Evolutionary conservation across 2,329 filamentous ascomycete species (phyloP).

Genomic region (Pseudogymnoascus sp.): DNA sequence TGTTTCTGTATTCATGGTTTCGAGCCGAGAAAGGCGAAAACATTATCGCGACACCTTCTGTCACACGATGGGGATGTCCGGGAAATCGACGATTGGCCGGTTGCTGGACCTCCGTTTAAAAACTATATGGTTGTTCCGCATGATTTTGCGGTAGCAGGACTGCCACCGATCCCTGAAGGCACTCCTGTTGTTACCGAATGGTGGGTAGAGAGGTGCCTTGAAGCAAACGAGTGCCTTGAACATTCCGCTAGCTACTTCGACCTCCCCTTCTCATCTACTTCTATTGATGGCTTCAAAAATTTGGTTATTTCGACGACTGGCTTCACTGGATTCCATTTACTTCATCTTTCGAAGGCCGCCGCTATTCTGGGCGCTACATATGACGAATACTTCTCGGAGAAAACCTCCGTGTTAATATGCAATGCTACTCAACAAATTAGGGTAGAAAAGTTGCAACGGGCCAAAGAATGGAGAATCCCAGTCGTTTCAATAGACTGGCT

Average conservation of each 20-base stretch:
- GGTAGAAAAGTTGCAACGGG: conserved; percentile 73
- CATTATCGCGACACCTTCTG: conserved; percentile 30
- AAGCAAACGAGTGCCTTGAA: conserved; percentile 64
- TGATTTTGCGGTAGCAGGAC: conserved; percentile 30
- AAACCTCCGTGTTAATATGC: conserved; percentile 73
- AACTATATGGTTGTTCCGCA: conserved; percentile 39
- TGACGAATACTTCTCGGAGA: conserved; percentile 65
- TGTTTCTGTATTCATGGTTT: conserved; percentile 39
- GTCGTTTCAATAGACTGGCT: conserved; percentile 81
- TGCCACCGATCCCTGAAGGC: conserved; percentile 28
- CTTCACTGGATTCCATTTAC: conserved; percentile 75
- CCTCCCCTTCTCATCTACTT: conserved; percentile 66
- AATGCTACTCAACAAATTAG: conserved; percentile 48
- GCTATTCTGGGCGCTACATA: conserved; percentile 73
- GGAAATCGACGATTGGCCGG: conserved; percentile 19
- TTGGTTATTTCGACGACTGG: conserved; percentile 73
- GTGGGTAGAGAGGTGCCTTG: conserved; percentile 85
- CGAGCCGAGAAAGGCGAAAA: conserved; percentile 31
- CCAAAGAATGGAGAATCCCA: conserved; percentile 67
- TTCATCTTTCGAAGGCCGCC: conserved; percentile 75
- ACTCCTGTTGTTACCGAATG: conserved; percentile 68
- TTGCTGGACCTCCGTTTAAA: background rate
- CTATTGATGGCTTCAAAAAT: conserved; percentile 61
- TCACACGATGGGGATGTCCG: conserved; percentile 31
- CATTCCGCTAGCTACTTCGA: conserved; percentile 68